These are phyloP conservation scores for Annona cherimola DNA, from an alignment of 164 flowering plant genomes.

Conservation along the genomic window DNA sequence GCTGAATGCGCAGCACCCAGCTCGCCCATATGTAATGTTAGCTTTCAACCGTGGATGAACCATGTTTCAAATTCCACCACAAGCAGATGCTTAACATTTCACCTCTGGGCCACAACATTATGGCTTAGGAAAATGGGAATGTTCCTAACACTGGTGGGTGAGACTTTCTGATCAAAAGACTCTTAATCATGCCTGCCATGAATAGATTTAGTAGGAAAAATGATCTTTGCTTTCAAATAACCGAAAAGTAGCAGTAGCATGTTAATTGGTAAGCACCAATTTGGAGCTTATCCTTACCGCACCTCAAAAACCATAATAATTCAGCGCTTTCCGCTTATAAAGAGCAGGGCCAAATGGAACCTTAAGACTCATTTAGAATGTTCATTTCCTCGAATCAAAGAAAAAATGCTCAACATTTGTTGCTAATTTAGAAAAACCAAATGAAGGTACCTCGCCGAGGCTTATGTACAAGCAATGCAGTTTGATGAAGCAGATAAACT, in stretches of 20 bases:
- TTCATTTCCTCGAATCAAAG: neutral
- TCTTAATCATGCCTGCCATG: neutral
- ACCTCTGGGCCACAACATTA: neutral
- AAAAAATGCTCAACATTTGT: no score
- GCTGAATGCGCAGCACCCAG: no score
- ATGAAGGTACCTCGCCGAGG: constrained; percentile 89
- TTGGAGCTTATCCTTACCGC: no score
- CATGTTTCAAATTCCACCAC: neutral
- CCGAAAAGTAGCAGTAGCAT: no score
- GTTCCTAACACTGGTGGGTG: neutral
- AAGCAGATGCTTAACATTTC: neutral
- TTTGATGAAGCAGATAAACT: constrained; percentile 85
- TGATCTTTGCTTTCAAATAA: neutral
- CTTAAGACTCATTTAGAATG: neutral
- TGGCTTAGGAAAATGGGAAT: neutral
- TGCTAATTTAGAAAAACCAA: no score
- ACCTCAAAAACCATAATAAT: neutral
- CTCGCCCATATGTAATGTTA: no score
- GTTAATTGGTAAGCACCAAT: no score
- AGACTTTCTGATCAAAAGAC: neutral
- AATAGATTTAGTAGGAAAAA: neutral
- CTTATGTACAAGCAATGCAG: constrained; percentile 95
- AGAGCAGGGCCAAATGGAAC: neutral
- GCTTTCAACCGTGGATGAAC: neutral
- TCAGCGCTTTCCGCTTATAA: neutral